These are phyloP conservation scores for Saturnispora quitensis DNA, from an alignment of 805 yeast species.

Conservation along the genomic window DNA sequence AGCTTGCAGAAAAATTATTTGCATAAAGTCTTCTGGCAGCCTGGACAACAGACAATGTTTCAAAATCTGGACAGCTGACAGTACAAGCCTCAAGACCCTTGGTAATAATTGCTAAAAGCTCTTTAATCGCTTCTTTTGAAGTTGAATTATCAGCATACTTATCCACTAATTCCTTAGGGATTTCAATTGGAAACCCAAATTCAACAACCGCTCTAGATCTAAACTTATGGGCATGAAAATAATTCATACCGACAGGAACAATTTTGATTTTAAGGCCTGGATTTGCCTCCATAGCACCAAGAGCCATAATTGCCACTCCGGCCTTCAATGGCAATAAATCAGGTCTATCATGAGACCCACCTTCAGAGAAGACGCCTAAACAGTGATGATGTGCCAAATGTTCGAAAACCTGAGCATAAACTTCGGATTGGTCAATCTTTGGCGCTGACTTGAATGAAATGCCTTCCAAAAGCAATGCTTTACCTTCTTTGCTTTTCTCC, in stretches of 20 bases:
- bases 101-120: slow-evolving; percentile 59
- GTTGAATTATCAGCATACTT: slow-evolving; percentile 52
- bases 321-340: slow-evolving; percentile 89
- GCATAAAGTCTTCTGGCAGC: slow-evolving; percentile 87
- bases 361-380: slow-evolving; percentile 94
- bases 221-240: slow-evolving; percentile 92
- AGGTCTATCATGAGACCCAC: slow-evolving; percentile 95
- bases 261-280: slow-evolving; percentile 73
- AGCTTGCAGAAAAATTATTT: slow-evolving; percentile 55
- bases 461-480: slow-evolving; percentile 38
- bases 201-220: slow-evolving; percentile 93
- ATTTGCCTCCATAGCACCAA: slow-evolving; percentile 80
- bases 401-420: slow-evolving; percentile 75
- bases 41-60: slow-evolving; percentile 80
- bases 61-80: slow-evolving; percentile 81
- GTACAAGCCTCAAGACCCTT: slow-evolving; percentile 77
- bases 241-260: slow-evolving; percentile 96
- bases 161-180: slow-evolving; percentile 50
- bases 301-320: slow-evolving; percentile 96
- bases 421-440: slow-evolving; percentile 77
- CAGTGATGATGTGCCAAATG: slow-evolving; percentile 76
- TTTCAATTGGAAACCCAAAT: slow-evolving; percentile 80
- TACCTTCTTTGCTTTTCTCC: slow-evolving; percentile 33
- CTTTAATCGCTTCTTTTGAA: slow-evolving; percentile 64
- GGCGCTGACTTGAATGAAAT: slow-evolving; percentile 63